phyloP scores from a whole-genome alignment of 192 early-diverging fungal genomes.

The Lobosporangium transversale region DNA sequence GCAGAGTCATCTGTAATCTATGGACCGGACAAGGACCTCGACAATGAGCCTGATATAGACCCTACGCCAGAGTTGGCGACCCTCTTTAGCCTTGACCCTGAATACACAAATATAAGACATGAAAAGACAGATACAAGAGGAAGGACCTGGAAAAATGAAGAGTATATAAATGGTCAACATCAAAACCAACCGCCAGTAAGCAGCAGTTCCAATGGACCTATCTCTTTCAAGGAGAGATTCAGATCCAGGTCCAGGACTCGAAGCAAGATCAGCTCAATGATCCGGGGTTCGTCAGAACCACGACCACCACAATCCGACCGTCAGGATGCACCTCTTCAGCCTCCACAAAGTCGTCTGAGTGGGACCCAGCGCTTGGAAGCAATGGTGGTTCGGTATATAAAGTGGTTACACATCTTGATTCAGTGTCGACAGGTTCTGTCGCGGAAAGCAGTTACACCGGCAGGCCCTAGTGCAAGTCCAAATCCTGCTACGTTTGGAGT shows the following conservation, averaged over 20 bases:
- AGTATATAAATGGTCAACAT: too few species aligned
- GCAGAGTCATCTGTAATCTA: conserved; percentile 37
- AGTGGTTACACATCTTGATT: conserved; percentile 48
- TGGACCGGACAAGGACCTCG: conserved; percentile 32
- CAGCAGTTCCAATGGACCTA: conserved; percentile 3
- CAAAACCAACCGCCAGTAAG: background rate
- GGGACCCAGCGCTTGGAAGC: conserved; percentile 23
- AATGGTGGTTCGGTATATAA: conserved; percentile 49
- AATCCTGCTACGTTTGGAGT: background rate
- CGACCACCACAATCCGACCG: background rate
- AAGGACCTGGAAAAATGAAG: too few species aligned
- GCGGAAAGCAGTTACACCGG: conserved; percentile 9
- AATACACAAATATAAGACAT: conserved; percentile 12
- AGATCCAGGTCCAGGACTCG: conserved; percentile 8
- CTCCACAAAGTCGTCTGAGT: background rate
- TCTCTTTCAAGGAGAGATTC: background rate
- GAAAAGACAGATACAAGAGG: background rate
- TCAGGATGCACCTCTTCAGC: background rate
- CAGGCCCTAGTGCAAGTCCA: background rate
- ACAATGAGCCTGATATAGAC: conserved; percentile 34
- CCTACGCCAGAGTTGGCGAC: conserved; percentile 14
- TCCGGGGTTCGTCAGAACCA: background rate
- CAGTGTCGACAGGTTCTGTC: conserved; percentile 40
- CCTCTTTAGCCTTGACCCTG: conserved; percentile 29
- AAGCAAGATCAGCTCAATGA: conserved; percentile 26